Conservation (phyloP, 2,329 filamentous ascomycete genomes). For the Ramularia endophylla region DNA sequence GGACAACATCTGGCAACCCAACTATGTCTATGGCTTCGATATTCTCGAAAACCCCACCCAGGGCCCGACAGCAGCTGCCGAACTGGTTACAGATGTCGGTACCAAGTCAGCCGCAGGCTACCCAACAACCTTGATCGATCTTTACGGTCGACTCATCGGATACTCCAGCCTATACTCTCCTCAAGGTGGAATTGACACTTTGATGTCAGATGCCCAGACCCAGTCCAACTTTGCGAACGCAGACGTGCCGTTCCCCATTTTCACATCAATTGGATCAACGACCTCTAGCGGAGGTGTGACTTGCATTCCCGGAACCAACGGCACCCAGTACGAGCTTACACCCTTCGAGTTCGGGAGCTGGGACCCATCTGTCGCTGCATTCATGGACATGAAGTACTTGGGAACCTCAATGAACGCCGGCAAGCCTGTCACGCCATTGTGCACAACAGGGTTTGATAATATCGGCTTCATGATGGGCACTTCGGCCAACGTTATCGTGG, state of each 20-base stretch:
- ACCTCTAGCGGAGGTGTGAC: constrained; percentile 29
- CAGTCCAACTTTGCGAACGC: constrained; percentile 33
- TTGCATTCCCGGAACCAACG: constrained; percentile 36
- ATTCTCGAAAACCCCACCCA: constrained; percentile 2
- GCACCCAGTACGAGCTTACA: constrained; percentile 57
- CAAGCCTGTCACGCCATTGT: constrained; percentile 32
- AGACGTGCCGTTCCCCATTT: constrained; percentile 37
- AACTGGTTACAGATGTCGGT: constrained; percentile 19
- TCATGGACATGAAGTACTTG: constrained; percentile 53
- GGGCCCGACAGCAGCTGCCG: not conserved
- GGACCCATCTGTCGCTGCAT: constrained; percentile 53
- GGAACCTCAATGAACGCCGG: constrained; percentile 53
- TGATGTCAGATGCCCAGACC: constrained; percentile 25
- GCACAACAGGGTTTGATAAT: constrained; percentile 44
- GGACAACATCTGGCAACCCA: constrained; percentile 9
- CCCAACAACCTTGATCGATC: constrained; percentile 31
- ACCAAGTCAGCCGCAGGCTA: constrained; percentile 32
- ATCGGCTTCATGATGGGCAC: constrained; percentile 41
- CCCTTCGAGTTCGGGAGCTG: constrained; percentile 60
- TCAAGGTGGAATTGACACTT: constrained; percentile 29
- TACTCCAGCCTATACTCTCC: constrained; percentile 29
- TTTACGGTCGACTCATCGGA: constrained; percentile 31
- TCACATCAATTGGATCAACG: constrained; percentile 34
- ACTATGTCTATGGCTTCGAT: constrained; percentile 30
- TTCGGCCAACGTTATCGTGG: constrained; percentile 37